A percentile compares a stretch with the other conserved stretches of the same genome.
Conservation (phyloP, 2,329 filamentous ascomycete genomes). For the Leptographium wingfieldii region DNA sequence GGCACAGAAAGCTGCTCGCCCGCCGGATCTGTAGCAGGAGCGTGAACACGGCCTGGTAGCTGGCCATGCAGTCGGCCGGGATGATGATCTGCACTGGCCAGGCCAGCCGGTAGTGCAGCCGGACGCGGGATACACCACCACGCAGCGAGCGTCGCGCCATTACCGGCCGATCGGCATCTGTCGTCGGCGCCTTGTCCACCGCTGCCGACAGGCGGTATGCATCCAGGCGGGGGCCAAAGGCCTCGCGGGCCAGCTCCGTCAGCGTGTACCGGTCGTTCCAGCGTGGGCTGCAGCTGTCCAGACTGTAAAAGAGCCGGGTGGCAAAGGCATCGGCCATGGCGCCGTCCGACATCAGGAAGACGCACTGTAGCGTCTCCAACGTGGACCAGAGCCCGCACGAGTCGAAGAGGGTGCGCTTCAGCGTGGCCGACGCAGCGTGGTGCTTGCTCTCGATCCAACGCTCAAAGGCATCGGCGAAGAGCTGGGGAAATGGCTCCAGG, state of each 20-base stretch:
- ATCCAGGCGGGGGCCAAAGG: constrained; percentile 39
- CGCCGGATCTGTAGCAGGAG: constrained; percentile 68
- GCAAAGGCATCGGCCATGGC: constrained; percentile 53
- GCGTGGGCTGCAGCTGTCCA: constrained; percentile 44
- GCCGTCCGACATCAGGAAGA: constrained; percentile 72
- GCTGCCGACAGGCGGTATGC: constrained; percentile 22
- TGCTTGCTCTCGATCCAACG: constrained; percentile 68
- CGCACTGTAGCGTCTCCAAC: constrained; percentile 52
- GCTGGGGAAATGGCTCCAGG: constrained; percentile 58
- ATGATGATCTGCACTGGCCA: constrained; percentile 63
- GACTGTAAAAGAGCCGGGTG: constrained; percentile 57
- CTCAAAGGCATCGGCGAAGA: constrained; percentile 60
- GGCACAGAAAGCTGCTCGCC: constrained; percentile 53
- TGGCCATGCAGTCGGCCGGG: constrained; percentile 45
- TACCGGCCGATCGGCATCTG: constrained; percentile 16
- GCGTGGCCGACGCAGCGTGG: constrained; percentile 50
- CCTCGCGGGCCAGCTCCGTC: constrained; percentile 63
- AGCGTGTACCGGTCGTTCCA: constrained; percentile 79
- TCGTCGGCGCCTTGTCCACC: not conserved
- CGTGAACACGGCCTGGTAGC: constrained; percentile 62
- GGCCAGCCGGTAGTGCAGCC: constrained; percentile 53
- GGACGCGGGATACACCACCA: constrained; percentile 48
- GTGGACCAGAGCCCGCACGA: constrained; percentile 54
- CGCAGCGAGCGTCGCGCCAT: constrained; percentile 45
- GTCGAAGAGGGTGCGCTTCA: constrained; percentile 55